These are phyloP conservation scores for Eucalyptus sp. DNA, from an alignment of 345 rosid genomes.

Conservation along the genomic window DNA sequence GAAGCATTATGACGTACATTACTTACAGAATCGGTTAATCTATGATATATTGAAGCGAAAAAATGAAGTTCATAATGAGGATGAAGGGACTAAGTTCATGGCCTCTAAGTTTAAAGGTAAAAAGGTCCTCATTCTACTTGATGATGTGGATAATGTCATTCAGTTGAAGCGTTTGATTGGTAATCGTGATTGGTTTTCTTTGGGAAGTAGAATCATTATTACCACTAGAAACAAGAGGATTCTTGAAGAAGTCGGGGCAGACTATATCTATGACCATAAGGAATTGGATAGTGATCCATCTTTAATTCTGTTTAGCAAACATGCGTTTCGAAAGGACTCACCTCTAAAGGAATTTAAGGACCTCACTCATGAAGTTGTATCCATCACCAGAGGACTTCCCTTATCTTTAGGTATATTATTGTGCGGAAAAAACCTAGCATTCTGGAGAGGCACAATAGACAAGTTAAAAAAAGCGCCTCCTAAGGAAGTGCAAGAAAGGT, in stretches of 20 bases:
- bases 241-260: fast-evolving
- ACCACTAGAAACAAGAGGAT: background rate
- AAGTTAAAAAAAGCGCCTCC: background rate
- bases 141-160: background rate
- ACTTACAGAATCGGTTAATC: fast-evolving
- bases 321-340: fast-evolving
- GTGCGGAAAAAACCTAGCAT: background rate
- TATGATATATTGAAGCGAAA: fast-evolving
- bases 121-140: background rate
- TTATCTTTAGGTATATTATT: fast-evolving
- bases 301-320: fast-evolving
- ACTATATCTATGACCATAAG: fast-evolving
- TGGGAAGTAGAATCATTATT: background rate
- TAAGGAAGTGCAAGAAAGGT: fast-evolving
- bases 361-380: fast-evolving
- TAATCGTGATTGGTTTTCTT: background rate
- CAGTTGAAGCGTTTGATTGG: background rate
- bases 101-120: background rate
- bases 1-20: fast-evolving
- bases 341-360: fast-evolving
- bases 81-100: background rate
- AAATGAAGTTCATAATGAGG: background rate
- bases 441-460: fast-evolving
- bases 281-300: background rate
- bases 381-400: background rate